Base-by-base conservation (phyloP, 1,284 basidiomycete species). In the Irpex lacteus region DNA sequence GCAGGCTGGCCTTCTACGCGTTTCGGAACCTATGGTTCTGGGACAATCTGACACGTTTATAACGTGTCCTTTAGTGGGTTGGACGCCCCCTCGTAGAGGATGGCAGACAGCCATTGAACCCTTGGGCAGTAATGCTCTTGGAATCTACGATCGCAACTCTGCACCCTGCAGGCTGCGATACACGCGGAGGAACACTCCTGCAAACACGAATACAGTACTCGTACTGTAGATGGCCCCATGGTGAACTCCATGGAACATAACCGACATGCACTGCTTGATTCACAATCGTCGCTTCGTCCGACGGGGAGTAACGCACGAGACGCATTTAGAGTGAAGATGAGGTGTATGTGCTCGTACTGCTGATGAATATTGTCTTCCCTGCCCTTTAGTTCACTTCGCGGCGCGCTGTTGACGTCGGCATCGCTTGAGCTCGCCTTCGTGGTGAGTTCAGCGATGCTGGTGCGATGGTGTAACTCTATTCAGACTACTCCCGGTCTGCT, bases 401-500 rank as follows among this genome's bases (percentile, higher is more conserved):
- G 70, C 66, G 64, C 70, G 66, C 58, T 18, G 36, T 13, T 40
- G 36, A 34, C 55, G 37, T 57, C 44, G 59, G 47, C 38, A 15
- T 36, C 54, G 26, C n/a, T 21, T 32, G 34, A 26, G 13, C 9
- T 13, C n/a, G 8, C 60, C 54, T 53, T 64, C 59, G 59, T 40
- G 58, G 53, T 15, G 36, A 4, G 26, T n/a, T 34, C 37, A 13
- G 32, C 32, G 36, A 26, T 53, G 60, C 47, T 18, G 34, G 59
- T 32, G 40, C 15, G 26, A 21, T 13, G 44, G 65, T 62, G 72
- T 67, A 72, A 73, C 72, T 73, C 72, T 70, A 73, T 71, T 73
- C 72, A 72, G 72, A 72, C 72, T 73, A 74, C 69, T 73, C 72
- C 73, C 56, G 58, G 66, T 65, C 70, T 70, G 69, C 70, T 70